Conservation (phyloP, 2,329 filamentous ascomycete genomes). For the Endocalyx cinctus region DNA sequence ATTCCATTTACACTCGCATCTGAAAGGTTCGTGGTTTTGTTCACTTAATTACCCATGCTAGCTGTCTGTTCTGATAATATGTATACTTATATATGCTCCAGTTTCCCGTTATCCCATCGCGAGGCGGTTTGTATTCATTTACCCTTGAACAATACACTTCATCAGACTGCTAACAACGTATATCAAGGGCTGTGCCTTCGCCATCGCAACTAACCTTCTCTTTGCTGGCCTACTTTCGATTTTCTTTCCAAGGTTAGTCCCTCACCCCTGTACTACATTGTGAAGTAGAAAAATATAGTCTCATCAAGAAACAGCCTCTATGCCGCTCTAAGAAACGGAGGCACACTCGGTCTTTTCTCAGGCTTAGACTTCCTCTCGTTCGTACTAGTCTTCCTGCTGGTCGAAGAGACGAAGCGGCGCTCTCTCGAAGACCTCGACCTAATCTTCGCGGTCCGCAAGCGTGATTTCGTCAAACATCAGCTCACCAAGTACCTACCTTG, state of each 20-base stretch:
- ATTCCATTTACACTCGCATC: slow-evolving; percentile 47
- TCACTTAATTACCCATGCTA: not conserved
- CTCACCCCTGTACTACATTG: no score
- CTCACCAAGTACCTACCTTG: slow-evolving; percentile 30
- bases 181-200: slow-evolving; percentile 38
- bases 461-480: slow-evolving; percentile 34
- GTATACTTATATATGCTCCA: no score
- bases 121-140: slow-evolving; percentile 33
- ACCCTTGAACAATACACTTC: not conserved
- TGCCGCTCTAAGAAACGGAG: slow-evolving; percentile 22
- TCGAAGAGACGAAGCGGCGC: slow-evolving; percentile 37
- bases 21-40: slow-evolving; percentile 26
- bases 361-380: slow-evolving; percentile 42
- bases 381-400: slow-evolving; percentile 39
- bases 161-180: slow-evolving; percentile 3
- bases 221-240: slow-evolving; percentile 43
- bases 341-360: slow-evolving; percentile 40
- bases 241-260: slow-evolving; percentile 32
- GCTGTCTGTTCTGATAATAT: not conserved
- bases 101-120: slow-evolving; percentile 44
- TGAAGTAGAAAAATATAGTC: no score
- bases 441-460: slow-evolving; percentile 34
- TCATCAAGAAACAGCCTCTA: slow-evolving; percentile 24
- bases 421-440: slow-evolving; percentile 36
- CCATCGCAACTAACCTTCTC: slow-evolving; percentile 42